Base-by-base conservation (phyloP, 2,329 filamentous ascomycete species). In the Aaosphaeria pasadenensis region DNA sequence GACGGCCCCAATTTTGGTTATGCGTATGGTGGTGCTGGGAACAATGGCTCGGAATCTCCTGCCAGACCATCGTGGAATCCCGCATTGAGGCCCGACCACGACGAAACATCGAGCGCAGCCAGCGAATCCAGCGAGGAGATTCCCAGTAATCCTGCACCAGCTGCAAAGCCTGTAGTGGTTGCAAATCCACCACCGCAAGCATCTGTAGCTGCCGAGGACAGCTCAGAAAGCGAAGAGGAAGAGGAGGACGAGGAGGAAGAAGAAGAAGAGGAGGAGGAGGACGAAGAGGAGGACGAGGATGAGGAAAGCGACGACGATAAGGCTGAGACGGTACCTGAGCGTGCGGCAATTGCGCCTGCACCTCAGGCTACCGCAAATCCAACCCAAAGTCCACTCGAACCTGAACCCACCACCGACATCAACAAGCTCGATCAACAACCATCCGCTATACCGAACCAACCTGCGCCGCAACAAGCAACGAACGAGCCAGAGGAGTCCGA, bases 61-160 rank as follows among this genome's bases (percentile, higher is more conserved):
- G 39, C 56, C 17, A 46, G 54, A 11, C 45, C 73, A 46, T 74
- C 75, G 17, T 83, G 80, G 81, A 78, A 83, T 70, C 79, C 80
- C 40, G 79, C 80, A 17, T 64, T 79, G 51, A 70, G 77, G 59
- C 73, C 75, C 35, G 73, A 80, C 48, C 56, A 51, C 42, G 54
- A 63, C 13, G 35, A 45, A 33, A 48, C 57, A 30, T 42, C 46
- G 30, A 48, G 30, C 43, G 42, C 53, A 32, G 45, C 56, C 29
- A 39, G 48, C 41, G 48, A 17, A 43, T 24, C 17, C 17, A 24
- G 17, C 17, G 17, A 24, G 17, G 17, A 24, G 17, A 24, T 24
- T 24, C 2, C 17, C 17, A 24, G 17, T 24, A 24, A 24, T 24
- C 17, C 17, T 24, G 33, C 33, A 36, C 33, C 33, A 9, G 33